Percentiles rank a stretch among this genome's conserved stretches.
Conservation (phyloP, 805 yeast species). For the Pichia insulana region DNA sequence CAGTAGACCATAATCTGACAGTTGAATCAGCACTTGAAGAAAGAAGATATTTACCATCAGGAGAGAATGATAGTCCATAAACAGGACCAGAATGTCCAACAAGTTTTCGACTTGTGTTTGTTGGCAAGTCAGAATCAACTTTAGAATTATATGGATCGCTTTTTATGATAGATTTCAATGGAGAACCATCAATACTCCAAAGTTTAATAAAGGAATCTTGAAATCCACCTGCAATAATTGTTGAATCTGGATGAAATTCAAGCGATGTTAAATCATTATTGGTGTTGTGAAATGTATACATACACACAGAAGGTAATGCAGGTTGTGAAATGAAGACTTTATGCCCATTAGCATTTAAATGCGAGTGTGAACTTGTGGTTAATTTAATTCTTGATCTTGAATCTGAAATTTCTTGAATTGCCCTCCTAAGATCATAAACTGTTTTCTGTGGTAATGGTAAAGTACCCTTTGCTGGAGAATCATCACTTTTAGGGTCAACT, state of each 20-base stretch:
- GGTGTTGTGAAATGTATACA: slow-evolving; percentile 97
- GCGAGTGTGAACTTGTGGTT: slow-evolving; percentile 34
- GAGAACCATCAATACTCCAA: slow-evolving; percentile 91
- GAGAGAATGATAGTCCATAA: slow-evolving; percentile 82
- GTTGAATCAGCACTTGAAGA: slow-evolving; percentile 89
- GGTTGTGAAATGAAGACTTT: slow-evolving; percentile 40
- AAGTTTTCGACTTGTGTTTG: slow-evolving; percentile 38
- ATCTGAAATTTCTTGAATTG: slow-evolving; percentile 72
- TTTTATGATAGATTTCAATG: slow-evolving; percentile 54
- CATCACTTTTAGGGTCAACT: slow-evolving; percentile 42
- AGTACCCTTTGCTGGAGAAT: slow-evolving; percentile 64
- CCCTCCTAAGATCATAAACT: slow-evolving; percentile 69
- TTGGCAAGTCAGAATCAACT: slow-evolving; percentile 24
- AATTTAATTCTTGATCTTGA: slow-evolving; percentile 66
- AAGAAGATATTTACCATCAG: slow-evolving; percentile 74
- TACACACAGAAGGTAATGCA: slow-evolving; percentile 86
- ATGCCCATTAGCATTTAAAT: slow-evolving; percentile 6
- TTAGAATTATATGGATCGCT: slow-evolving; percentile 38
- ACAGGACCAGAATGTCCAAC: slow-evolving; percentile 95
- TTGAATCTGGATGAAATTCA: slow-evolving; percentile 80
- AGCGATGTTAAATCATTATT: slow-evolving; percentile 80
- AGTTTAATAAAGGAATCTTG: slow-evolving; percentile 84
- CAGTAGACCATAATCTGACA: slow-evolving; percentile 88
- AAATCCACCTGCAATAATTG: slow-evolving; percentile 88
- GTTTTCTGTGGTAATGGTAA: slow-evolving; percentile 84